phyloP scores from a whole-genome alignment of 768 basidiomycete species.

The Tylopilus vinaceipallidus region DNA sequence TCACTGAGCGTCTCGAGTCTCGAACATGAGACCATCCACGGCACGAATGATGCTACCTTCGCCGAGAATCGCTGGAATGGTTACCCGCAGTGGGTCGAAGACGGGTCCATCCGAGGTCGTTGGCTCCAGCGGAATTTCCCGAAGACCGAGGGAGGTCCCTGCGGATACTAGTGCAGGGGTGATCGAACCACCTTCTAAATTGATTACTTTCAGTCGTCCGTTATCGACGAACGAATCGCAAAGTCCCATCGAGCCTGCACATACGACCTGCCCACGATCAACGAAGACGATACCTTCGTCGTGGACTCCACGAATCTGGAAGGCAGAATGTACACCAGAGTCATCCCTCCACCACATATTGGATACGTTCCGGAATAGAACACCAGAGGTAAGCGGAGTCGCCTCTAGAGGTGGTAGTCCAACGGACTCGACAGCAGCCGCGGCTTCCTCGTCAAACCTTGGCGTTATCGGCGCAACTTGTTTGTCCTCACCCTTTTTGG shows the following conservation, averaged over 20 bases:
- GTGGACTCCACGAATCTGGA: constrained; percentile 9
- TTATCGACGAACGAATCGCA: constrained; percentile 13
- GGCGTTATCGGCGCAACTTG: constrained; percentile 56
- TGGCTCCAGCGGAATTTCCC: constrained; percentile 63
- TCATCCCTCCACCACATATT: constrained; percentile 31
- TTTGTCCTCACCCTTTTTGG: constrained; percentile 44
- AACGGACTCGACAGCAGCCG: constrained; percentile 53
- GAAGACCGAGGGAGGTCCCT: constrained; percentile 62
- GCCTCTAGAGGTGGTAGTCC: constrained; percentile 68
- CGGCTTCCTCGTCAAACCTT: constrained; percentile 59
- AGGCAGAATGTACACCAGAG: constrained; percentile 20
- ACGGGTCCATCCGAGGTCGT: constrained; percentile 67
- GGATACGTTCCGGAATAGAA: constrained; percentile 56
- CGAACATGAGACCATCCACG: constrained; percentile 61
- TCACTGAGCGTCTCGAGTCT: constrained; percentile 48
- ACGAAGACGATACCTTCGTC: constrained; percentile 43
- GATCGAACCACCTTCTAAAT: constrained; percentile 65
- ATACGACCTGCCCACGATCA: constrained; percentile 51
- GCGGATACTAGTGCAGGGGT: constrained; percentile 62
- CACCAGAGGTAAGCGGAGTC: constrained; percentile 31
- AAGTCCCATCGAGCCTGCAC: constrained; percentile 32
- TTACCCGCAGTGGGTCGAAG: constrained; percentile 42
- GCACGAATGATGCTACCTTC: constrained; percentile 51
- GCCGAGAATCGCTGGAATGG: constrained; percentile 34
- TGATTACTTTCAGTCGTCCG: constrained; percentile 21